Base-by-base conservation (phyloP, 2,329 filamentous ascomycete genomes). In the Verruconis gallopava region DNA sequence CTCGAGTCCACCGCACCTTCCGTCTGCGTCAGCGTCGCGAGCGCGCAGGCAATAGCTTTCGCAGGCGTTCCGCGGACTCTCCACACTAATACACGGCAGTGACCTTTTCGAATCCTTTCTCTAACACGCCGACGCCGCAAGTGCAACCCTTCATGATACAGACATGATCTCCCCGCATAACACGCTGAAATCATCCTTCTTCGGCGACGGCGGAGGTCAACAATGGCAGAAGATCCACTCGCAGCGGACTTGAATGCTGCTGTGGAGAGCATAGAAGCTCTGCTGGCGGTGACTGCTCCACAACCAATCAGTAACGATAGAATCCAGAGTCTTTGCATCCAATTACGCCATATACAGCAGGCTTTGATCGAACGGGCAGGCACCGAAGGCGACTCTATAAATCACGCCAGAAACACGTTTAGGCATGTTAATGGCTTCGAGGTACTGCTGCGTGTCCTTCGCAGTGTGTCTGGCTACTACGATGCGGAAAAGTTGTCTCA, bases 381-480 rank as follows among this genome's bases (percentile, higher is more conserved):
- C 25, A 17, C 21, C n/a, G 38, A 46, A 62, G 63, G 47, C 60
- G 19, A 61, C 49, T 59, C 64, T 44, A 62, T 66, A 20, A 62
- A 62, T 38, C 65, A 68, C 45, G 66, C 68, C 35, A 85, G 86
- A 63, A 84, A 93, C 63, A 79, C 84, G 51, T 94, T 95, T 57
- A 77, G 88, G 49, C 77, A 84, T 54, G 71, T 86, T 19, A 69
- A 73, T 44, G 88, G 88, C 52, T 94, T 93, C 59, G 75, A 85
- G 51, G 70, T 72, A 34, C 63, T 93, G 17, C 67, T 94, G 41
- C 68, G 75, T 33, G 71, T 83, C 19, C 64, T 93, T 17, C 72
- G 78, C 44, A 71, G 75, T 42, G 77, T 86, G 47, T 79, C 81
- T 1, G 81, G 81, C 48, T 82, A 80, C 54, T 91, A 89, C 61